Conservation (phyloP, 176 grass and related monocot species). For the Raddia distichophylla region DNA sequence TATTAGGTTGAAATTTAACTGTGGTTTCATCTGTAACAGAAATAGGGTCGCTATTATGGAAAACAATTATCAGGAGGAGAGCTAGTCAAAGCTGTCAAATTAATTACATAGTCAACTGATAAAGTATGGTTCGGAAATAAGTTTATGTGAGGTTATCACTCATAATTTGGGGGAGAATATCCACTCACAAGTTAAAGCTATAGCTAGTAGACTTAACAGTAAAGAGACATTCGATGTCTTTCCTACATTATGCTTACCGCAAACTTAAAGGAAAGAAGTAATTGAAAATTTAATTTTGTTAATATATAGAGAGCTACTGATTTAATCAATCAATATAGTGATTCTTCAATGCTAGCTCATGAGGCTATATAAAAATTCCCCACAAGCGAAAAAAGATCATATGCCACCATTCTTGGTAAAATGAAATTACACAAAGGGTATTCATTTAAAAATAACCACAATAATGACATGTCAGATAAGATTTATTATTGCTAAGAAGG, state of each 20-base stretch:
- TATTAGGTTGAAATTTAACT: constrained; percentile 44
- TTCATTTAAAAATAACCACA: neutral
- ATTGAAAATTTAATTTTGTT: neutral
- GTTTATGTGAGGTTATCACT: neutral
- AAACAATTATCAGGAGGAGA: constrained; percentile 14
- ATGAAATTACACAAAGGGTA: neutral
- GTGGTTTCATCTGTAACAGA: constrained; percentile 39
- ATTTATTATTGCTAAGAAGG: neutral
- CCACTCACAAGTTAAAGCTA: neutral
- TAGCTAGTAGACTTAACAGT: constrained; percentile 20
- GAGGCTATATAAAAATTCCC: neutral
- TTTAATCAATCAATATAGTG: neutral
- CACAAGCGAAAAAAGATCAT: neutral
- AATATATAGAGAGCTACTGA: neutral
- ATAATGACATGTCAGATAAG: neutral
- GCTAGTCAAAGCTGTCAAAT: neutral
- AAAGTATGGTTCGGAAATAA: neutral
- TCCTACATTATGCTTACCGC: neutral
- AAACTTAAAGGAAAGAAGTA: constrained; percentile 7
- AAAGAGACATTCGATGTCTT: neutral
- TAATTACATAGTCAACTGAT: constrained; percentile 25
- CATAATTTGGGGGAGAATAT: constrained; percentile 4
- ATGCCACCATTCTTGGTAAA: neutral
- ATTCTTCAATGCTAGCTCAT: neutral
- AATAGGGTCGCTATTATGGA: constrained; percentile 26